Base-by-base conservation (phyloP, 2,329 filamentous ascomycete species). In the Ceratocystis harringtonii region DNA sequence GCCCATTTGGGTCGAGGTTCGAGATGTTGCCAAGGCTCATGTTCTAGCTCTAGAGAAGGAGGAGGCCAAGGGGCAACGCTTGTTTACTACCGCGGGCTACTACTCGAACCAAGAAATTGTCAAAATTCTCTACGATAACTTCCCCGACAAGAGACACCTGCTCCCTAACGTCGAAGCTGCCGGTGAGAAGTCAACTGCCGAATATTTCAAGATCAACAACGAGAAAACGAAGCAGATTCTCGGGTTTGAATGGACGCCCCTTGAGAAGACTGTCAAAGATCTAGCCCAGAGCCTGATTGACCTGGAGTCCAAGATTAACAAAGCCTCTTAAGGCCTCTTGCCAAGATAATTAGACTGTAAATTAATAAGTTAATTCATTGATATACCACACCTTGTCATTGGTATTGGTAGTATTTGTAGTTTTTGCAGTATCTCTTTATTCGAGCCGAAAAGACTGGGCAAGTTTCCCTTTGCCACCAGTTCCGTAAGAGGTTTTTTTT, bases 211-310 rank as follows among this genome's bases (percentile, higher is more conserved):
- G 68, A 81, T 79, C 66, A 80, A 88, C 71, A 87, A 84, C 71
- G 77, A 77, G 62, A 78, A 78, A 71, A 83, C 83, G 1, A 80
- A 79, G 30, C 78, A 83, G 70, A 69, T 86, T 60, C 73, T 90
- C 67, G 84, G 84, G 0, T 78, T 88, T 61, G 75, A 86, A 67
- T 89, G 82, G 78, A 83, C 76, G 68, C 72, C 75, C 3, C 70
- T 89, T 43, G 85, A 89, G 73, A 78, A 85, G 74, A 80, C 77
- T 32, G 77, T 87, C 32, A 65, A 58, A 19, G 63, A 67, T 45
- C 50, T 67, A 3, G 66, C 63, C 0, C 22, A 50, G 22, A 65
- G 60, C 43, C n/a, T 67, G 6, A 63, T 67, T 60, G 60, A 65
- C 10, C 41, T 67, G 19, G 63, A 67, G 43, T 52, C 52, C 41